Evolutionary conservation across 2,329 filamentous ascomycete species (phyloP), one percentile per base, ranked within the genome.

Genomic region (Alternaria longipes): DNA sequence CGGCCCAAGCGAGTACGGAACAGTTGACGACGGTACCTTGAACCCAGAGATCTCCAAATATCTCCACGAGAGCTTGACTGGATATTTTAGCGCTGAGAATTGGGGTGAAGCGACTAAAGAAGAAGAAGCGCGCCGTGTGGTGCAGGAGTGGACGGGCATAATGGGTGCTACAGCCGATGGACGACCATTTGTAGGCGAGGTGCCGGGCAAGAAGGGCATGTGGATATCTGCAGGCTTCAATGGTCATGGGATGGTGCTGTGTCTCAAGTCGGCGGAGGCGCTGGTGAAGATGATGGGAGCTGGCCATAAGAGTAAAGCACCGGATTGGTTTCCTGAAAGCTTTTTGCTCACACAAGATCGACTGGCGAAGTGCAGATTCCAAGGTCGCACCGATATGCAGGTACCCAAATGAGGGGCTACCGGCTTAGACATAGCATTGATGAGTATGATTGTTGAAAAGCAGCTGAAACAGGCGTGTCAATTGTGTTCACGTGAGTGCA

Each of bases 211-310:
- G 45, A 57, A 76, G 5, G 81, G 82, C 1, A 69, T 90, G 22
- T 89, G 85, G 81, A 78, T 88, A 1, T 81, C 83, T 32, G 86
- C 85, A 3, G 84, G 86, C 6, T 90, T 90, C 64, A 88, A 89
- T 64, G 89, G 89, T 1, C 87, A 90, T 72, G 74, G 88, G 0
- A 90, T 90, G 89, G 88, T 88, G 1, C 74, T 87, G 32, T 87
- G 86, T 56, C 85, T 87, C 79, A 84, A 87, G 72, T 85, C 84
- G 28, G 87, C 87, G 0, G 82, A 84, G 65, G 88, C 84, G 0
- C 67, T 90, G 59, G 85, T 83, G 2, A 76, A 79, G 30, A 87
- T 89, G 84, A 82, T 89, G 63, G 44, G 74, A 20, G 65, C 69
- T 62, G 79, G 53, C 16, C 72, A 71, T 12, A 64, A 69, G 61